Conservation (phyloP, 768 basidiomycete species). For the Amanita fuliginea region DNA sequence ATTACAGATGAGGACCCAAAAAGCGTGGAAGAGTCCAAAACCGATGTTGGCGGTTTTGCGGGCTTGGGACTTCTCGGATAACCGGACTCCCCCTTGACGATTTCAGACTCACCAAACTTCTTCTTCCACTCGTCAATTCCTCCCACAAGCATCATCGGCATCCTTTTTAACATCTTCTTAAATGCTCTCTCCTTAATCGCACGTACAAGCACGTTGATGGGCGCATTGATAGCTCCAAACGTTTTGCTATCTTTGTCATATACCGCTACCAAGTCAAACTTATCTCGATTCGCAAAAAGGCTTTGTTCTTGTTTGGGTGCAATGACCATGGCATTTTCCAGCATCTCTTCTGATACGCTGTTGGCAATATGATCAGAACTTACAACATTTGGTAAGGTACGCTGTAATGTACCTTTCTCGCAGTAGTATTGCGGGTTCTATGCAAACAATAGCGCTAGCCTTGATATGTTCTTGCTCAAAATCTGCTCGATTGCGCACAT, state of each 20-base stretch:
- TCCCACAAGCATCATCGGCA: conserved; percentile 77
- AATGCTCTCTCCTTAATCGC: conserved; percentile 70
- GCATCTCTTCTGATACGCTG: conserved; percentile 53
- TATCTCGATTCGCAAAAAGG: conserved; percentile 76
- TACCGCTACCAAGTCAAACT: conserved; percentile 80
- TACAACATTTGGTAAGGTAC: no score
- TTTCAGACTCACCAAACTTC: conserved; percentile 32
- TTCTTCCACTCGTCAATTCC: conserved; percentile 76
- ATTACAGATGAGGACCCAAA: background rate
- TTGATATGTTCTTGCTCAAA: conserved; percentile 69
- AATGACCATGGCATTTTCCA: conserved; percentile 68
- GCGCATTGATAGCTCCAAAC: conserved; percentile 35
- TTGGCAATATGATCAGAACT: conserved; percentile 1
- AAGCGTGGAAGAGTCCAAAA: background rate
- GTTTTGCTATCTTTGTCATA: conserved; percentile 62
- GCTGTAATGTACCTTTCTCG: conserved; percentile 41
- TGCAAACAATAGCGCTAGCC: conserved; percentile 60
- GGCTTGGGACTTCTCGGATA: conserved; percentile 15
- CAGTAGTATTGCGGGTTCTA: conserved; percentile 71
- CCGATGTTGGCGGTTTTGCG: background rate
- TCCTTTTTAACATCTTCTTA: conserved; percentile 55
- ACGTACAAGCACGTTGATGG: conserved; percentile 48
- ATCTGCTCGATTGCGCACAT: conserved; percentile 70
- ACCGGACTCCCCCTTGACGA: conserved; percentile 12
- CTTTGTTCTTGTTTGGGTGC: conserved; percentile 59